Evolutionary conservation across 176 grass and related monocot genomes (phyloP), one percentile per base, ranked within the genome.

Genomic region (Carex scoparia): DNA sequence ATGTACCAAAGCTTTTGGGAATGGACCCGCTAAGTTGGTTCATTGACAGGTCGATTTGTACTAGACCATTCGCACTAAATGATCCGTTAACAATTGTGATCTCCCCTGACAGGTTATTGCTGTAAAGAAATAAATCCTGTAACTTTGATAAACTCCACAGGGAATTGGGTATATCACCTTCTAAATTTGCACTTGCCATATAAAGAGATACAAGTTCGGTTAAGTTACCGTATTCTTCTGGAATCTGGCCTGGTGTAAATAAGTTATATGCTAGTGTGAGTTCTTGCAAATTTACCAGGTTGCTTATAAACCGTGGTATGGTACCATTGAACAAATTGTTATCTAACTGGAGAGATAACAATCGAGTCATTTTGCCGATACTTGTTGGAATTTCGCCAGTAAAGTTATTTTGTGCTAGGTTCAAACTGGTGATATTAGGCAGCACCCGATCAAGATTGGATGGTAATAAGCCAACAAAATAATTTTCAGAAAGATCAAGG

Each of bases 141-240:
- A 98, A 56, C 4, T 84, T 95, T 38, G n/a, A 57, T 2, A 98
- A 72, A 66, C 10, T 86, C 95, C 95, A 98, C 7, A 98, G 28
- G 4, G 48, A 94, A 31, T n/a, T 13, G 0, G 95, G 93, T 11
- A 98, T 64, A 5, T 75, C 35, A 10, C 93, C 93, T 33, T 7
- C 0, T 62, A 98, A 84, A 38, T 67, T 90, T 56, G 88, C 84
- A 0, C 0, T 0, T 0, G 3, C 0, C 44, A 62, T 88, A 18
- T 0, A 70, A 0, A 98, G 19, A 51, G 0, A 7, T 0, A 4
- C 49, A 31, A 98, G 85, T 28, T 56, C 64, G 1, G 54, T 81
- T 53, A 98, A 61, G 4, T 63, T 95, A 79, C 83, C 53, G 44
- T 94, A 92, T 9, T 88, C 86, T 40, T 32, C 60, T 16, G 95